These are phyloP conservation scores for Misopates orontium DNA, from an alignment of 257 asterid genomes.

Conservation along the genomic window DNA sequence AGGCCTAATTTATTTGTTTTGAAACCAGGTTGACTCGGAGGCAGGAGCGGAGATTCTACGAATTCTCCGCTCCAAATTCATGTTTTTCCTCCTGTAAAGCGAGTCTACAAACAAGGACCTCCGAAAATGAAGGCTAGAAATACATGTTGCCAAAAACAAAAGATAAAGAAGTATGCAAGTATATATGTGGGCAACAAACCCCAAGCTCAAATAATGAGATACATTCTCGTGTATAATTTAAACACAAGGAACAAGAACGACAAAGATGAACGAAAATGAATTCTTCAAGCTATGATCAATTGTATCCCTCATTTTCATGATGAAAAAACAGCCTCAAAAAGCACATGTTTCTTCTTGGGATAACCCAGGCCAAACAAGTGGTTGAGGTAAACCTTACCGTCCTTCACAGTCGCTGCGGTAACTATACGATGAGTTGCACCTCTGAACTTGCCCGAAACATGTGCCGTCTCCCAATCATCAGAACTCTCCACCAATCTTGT, in stretches of 20 bases:
- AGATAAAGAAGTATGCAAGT: no score
- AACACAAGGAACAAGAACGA: not conserved
- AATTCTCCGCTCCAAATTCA: no score
- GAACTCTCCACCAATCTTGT: slow-evolving; percentile 63
- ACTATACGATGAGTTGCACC: slow-evolving; percentile 64
- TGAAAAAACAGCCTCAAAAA: slow-evolving; percentile 71
- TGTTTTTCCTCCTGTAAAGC: no score
- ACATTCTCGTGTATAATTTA: not conserved
- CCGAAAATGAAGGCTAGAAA: no score
- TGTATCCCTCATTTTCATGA: slow-evolving; percentile 4
- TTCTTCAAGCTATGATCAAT: no score
- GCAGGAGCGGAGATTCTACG: no score
- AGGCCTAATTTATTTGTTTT: no score
- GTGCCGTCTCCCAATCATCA: slow-evolving; percentile 75
- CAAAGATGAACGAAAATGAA: not conserved
- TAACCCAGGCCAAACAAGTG: slow-evolving; percentile 89
- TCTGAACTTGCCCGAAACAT: slow-evolving; percentile 49
- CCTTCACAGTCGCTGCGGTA: slow-evolving; percentile 78
- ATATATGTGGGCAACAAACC: no score
- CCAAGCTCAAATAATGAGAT: no score
- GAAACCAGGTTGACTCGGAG: no score
- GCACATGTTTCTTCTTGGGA: slow-evolving; percentile 77
- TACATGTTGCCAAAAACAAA: no score
- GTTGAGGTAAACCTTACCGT: slow-evolving; percentile 70
- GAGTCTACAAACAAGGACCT: no score